Conservation (phyloP, 345 rosid species). For the Trapa bicornis region DNA sequence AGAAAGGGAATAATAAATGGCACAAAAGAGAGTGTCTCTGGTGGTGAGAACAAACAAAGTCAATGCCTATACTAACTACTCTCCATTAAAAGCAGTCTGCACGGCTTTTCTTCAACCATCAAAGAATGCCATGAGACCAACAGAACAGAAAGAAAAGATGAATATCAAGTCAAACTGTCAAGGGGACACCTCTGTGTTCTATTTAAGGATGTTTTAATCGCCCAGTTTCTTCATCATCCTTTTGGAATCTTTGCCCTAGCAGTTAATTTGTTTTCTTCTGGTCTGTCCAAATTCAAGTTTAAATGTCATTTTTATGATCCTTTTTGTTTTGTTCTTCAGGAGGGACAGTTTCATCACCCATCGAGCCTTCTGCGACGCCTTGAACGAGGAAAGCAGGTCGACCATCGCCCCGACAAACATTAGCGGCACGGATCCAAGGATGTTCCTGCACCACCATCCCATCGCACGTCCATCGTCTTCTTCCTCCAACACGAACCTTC, state of each 20-base stretch:
- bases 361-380: constrained; percentile 93
- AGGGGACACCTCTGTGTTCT: too few relatives aligned
- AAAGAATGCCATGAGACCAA: too few relatives aligned
- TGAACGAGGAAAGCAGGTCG: constrained; percentile 53
- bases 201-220: too few relatives aligned
- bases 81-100: background rate
- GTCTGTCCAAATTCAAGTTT: background rate
- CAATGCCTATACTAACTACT: background rate
- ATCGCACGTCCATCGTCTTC: constrained; percentile 4
- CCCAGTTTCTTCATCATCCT: too few relatives aligned
- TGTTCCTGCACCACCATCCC: constrained; percentile 1
- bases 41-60: too few relatives aligned
- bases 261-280: background rate
- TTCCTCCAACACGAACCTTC: constrained; percentile 13
- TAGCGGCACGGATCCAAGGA: background rate
- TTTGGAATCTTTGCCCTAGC: background rate
- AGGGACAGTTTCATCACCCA: constrained; percentile 91
- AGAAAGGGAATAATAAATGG: too few relatives aligned
- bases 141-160: too few relatives aligned
- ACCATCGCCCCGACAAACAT: constrained; percentile 10
- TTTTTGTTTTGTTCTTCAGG: constrained; percentile 28
- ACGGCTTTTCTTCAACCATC: too few relatives aligned
- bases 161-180: too few relatives aligned
- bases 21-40: too few relatives aligned
- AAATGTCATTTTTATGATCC: too few relatives aligned